Conservation (phyloP, 257 asterid species). For the Agastache rugosa region DNA sequence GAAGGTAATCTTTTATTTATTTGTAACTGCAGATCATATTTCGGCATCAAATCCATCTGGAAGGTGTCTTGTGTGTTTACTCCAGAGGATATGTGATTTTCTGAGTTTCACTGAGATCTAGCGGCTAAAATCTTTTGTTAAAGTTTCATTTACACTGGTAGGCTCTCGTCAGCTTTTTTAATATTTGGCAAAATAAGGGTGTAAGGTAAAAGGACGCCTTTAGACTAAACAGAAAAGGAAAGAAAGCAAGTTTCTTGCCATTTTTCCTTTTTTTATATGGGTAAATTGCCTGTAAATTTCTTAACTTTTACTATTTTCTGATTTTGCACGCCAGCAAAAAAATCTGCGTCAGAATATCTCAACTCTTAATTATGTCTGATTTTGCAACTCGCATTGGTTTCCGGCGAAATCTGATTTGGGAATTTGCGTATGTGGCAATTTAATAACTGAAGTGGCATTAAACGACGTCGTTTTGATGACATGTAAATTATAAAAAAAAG, state of each 20-base stretch:
- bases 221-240: constrained; percentile 10
- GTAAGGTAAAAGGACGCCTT: not conserved
- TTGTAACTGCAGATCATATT: constrained; percentile 4
- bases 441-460: too few species aligned
- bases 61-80: constrained; percentile 13
- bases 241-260: not conserved
- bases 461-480: too few species aligned
- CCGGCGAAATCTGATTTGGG: too few species aligned
- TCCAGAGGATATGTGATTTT: constrained; percentile 2
- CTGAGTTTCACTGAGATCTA: not conserved
- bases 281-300: too few species aligned
- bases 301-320: too few species aligned
- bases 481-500: too few species aligned
- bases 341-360: too few species aligned
- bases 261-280: not conserved
- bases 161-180: not conserved
- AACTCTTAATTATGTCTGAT: too few species aligned
- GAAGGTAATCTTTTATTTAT: constrained; percentile 60
- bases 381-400: too few species aligned
- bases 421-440: too few species aligned
- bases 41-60: constrained; percentile 3
- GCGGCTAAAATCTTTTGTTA: not conserved
- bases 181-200: constrained; percentile 1
- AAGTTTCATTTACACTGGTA: not conserved
- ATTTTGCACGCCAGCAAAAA: too few species aligned